These are phyloP conservation scores for Podospora fimiseda DNA, from an alignment of 495 filamentous ascomycete species.

Conservation along the genomic window DNA sequence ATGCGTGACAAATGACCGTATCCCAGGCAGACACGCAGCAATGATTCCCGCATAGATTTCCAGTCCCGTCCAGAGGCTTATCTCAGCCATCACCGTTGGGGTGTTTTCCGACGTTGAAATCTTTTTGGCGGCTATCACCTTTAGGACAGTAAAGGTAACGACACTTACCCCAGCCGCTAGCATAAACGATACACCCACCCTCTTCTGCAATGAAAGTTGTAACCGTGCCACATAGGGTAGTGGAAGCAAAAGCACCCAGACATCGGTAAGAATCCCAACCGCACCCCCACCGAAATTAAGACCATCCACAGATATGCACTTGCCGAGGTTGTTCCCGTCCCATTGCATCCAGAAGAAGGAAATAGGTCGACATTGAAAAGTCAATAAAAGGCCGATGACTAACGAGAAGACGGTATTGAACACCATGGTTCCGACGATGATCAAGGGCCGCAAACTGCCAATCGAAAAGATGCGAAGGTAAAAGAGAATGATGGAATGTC, in stretches of 20 bases:
- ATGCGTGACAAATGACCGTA: constrained; percentile 23
- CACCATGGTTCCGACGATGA: constrained; percentile 21
- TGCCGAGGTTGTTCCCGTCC: constrained; percentile 19
- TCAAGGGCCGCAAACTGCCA: constrained; percentile 1
- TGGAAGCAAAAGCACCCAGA: constrained; percentile 47
- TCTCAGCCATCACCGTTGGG: constrained; percentile 26
- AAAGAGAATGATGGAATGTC: constrained; percentile 40
- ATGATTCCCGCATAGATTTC: constrained; percentile 32
- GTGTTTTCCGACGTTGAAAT: constrained; percentile 22
- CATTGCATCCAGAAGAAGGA: constrained; percentile 25
- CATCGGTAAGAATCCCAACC: too few relatives aligned
- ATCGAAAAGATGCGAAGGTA: constrained; percentile 29
- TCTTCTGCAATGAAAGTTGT: constrained; percentile 39
- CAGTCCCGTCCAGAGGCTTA: constrained; percentile 27
- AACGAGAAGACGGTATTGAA: constrained; percentile 13
- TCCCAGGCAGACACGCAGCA: constrained; percentile 29
- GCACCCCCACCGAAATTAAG: too few relatives aligned
- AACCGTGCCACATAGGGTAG: constrained; percentile 40
- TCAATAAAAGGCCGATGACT: constrained; percentile 9
- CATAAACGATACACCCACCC: constrained; percentile 44
- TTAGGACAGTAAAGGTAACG: constrained; percentile 17
- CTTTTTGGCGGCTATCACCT: constrained; percentile 13
- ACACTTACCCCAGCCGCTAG: constrained; percentile 44
- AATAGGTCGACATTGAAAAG: constrained; percentile 29
- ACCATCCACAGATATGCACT: constrained; percentile 32